Conservation (phyloP, 768 basidiomycete genomes). For the Agaricus sinodeliciosus region DNA sequence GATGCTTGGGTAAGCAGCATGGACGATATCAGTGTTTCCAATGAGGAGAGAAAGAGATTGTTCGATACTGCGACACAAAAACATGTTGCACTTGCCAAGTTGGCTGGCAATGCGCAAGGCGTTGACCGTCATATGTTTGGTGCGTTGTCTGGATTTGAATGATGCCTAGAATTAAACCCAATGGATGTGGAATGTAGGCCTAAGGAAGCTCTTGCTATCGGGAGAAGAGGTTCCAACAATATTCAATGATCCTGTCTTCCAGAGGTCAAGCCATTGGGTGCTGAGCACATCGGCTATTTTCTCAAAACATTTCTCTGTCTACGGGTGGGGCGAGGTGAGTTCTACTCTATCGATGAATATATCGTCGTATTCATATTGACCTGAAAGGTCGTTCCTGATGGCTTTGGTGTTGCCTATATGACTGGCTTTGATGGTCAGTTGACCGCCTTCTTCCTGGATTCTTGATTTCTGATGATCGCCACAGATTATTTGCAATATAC, state of each 20-base stretch:
- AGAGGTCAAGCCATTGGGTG: conserved; percentile 74
- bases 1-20: conserved; percentile 75
- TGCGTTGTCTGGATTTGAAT: conserved; percentile 21
- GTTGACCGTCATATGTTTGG: conserved; percentile 88
- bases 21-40: conserved; percentile 41
- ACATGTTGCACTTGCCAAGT: conserved; percentile 61
- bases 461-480: conserved; percentile 9
- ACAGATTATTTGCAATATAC: conserved; percentile 80
- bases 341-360: background rate
- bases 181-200: conserved; percentile 32
- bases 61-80: conserved; percentile 56
- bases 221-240: conserved; percentile 63
- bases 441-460: background rate
- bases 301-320: conserved; percentile 75
- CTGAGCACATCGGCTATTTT: conserved; percentile 87
- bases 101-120: conserved; percentile 62
- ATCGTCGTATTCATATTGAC: background rate
- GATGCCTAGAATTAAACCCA: background rate
- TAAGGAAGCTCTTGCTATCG: conserved; percentile 59
- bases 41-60: conserved; percentile 40
- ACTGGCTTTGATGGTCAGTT: conserved; percentile 75
- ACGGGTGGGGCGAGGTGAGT: conserved; percentile 88
- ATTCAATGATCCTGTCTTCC: conserved; percentile 70
- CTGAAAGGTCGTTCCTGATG: conserved; percentile 76
- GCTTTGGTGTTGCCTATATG: conserved; percentile 93